Evolutionary conservation across 2,329 filamentous ascomycete species (phyloP), one percentile per base, ranked within the genome.

Genomic region (Aspergillus carbonarius): DNA sequence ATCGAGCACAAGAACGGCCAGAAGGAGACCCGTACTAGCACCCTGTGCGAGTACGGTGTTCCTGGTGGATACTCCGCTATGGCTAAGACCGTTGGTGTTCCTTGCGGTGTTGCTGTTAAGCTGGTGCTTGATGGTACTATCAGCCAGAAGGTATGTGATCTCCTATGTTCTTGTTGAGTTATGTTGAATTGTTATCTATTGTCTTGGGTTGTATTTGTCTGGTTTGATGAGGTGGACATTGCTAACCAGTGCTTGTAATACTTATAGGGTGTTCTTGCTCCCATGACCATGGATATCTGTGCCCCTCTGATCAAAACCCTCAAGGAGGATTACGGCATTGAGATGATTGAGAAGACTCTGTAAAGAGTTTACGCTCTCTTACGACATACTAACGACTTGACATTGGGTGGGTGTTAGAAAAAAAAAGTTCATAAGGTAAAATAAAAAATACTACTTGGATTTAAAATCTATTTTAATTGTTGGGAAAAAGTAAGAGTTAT

Each of bases 1-100:
- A 91, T 96, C 66, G 90, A 95, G 82, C 81, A 89, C 78, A 87
- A 88, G 77, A 89, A 95, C 73, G 92, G 92, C 69, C 85, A 79
- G 72, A 85, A 84, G 74, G 87, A 96, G 81, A 92, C 87, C 46
- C 83, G 88, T 63, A 93, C 90, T 23, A 91, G 88, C 42, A 96
- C 92, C 1, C 85, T 97, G 15, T 83, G 82, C 71, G 91, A 96
- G 74, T 93, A 96, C 76, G 92, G 92, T 73, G 87, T 87, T 70
- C 88, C 89, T 58, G 83, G 85, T 66, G 90, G 89, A 34, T 96
- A 93, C 80, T 88, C 84, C 4, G 86, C 90, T 66, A 96, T 96
- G 92, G 91, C 90, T 47, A 89, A 88, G 76, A 77, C 92, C 44
- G 91, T 96, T 56, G 91, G 91, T 71, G 82, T 92, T 4, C 89